Conservation (phyloP, 2,329 filamentous ascomycete species). For the Neonectria coccinea region DNA sequence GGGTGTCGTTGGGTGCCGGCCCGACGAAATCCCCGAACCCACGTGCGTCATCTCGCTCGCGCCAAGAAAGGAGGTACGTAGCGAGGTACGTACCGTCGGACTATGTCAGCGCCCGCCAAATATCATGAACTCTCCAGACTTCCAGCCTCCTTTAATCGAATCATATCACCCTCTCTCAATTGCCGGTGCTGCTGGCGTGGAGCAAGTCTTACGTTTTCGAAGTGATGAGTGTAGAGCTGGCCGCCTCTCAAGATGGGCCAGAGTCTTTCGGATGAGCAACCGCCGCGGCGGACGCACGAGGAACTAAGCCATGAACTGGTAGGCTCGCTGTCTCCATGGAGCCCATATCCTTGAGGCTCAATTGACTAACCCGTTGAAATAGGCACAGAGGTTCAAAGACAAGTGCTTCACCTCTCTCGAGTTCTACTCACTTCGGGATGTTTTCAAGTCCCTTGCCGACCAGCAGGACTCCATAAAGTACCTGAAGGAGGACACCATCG, state of each 20-base stretch:
- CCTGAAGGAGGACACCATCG: slow-evolving; percentile 75
- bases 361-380: slow-evolving; percentile 23
- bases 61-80: slow-evolving; percentile 31
- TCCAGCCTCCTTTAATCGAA: slow-evolving; percentile 26
- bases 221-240: slow-evolving; percentile 41
- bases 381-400: slow-evolving; percentile 74
- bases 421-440: slow-evolving; percentile 78
- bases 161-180: slow-evolving; percentile 31
- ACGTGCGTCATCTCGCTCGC: slow-evolving; percentile 16
- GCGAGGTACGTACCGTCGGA: slow-evolving; percentile 38
- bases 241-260: slow-evolving; percentile 62
- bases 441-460: slow-evolving; percentile 78
- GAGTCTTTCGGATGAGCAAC: slow-evolving; percentile 60
- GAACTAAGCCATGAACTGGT: slow-evolving; percentile 65
- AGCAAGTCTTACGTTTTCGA: slow-evolving; percentile 8
- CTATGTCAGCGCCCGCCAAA: slow-evolving; percentile 39
- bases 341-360: slow-evolving; percentile 13
- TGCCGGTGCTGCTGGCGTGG: not conserved
- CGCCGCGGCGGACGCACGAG: slow-evolving; percentile 61
- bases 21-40: slow-evolving; percentile 24
- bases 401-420: slow-evolving; percentile 79
- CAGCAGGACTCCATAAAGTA: slow-evolving; percentile 71
- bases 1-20: slow-evolving; percentile 13
- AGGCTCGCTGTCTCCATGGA: slow-evolving; percentile 40
- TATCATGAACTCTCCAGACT: slow-evolving; percentile 43